Conservation (phyloP, 1,139 yeast species). For the Suhomyces ambrosiae region DNA sequence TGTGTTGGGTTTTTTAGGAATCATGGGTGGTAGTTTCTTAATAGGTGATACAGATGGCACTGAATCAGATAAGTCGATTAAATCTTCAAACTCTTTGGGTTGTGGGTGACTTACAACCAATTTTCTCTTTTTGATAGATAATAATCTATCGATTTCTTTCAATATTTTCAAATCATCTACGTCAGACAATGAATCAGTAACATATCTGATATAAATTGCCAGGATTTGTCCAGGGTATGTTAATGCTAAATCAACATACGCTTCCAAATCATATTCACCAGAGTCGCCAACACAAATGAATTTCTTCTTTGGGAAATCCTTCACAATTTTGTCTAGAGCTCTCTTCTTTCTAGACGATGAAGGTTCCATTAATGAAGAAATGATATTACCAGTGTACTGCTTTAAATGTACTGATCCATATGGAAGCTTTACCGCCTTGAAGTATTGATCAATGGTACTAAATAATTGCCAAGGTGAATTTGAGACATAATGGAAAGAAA, state of each 20-base stretch:
- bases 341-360: constrained; percentile 77
- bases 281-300: constrained; percentile 92
- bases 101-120: constrained; percentile 5
- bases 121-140: constrained; percentile 20
- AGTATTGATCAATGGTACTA: constrained; percentile 62
- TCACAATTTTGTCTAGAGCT: constrained; percentile 62
- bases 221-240: constrained; percentile 61
- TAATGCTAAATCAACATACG: constrained; percentile 73
- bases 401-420: constrained; percentile 79
- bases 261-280: constrained; percentile 93
- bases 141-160: constrained; percentile 32
- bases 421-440: constrained; percentile 62
- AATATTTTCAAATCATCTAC: constrained; percentile 46
- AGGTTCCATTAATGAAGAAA: constrained; percentile 83
- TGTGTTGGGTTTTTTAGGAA: constrained; percentile 41
- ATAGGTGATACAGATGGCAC: constrained; percentile 17
- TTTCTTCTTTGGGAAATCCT: constrained; percentile 74
- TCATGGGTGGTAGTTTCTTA: constrained; percentile 37
- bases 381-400: constrained; percentile 79
- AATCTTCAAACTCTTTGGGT: constrained; percentile 23
- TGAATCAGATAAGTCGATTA: constrained; percentile 39
- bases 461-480: constrained; percentile 93
- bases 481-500: constrained; percentile 85
- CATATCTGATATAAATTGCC: constrained; percentile 82
- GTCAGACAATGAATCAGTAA: constrained; percentile 66